These are phyloP conservation scores for Brassica cretica DNA, from an alignment of 345 rosid species.

Conservation along the genomic window DNA sequence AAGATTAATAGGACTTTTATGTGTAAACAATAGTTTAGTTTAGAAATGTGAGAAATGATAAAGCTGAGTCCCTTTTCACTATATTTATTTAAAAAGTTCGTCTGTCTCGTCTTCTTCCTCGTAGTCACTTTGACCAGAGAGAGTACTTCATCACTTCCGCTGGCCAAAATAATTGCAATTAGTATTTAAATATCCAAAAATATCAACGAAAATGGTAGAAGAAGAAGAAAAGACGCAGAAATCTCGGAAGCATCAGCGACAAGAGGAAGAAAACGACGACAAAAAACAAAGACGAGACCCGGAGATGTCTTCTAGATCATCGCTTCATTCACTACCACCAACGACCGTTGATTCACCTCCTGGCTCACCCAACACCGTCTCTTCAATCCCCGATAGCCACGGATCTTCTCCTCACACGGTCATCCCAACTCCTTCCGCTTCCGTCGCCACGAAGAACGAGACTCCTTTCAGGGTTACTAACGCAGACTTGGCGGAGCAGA, in stretches of 20 bases:
- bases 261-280: not conserved
- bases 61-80: not conserved
- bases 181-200: not conserved
- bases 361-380: slow-evolving; percentile 43
- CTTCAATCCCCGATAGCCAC: slow-evolving; percentile 47
- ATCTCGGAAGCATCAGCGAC: slow-evolving; percentile 11
- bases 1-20: not conserved
- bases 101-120: slow-evolving; percentile 36
- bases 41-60: not conserved
- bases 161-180: not conserved
- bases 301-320: slow-evolving; percentile 39
- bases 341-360: slow-evolving; percentile 33
- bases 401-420: slow-evolving; percentile 46
- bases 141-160: slow-evolving; percentile 23
- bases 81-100: not conserved
- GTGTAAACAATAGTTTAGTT: not conserved
- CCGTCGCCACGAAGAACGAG: slow-evolving; percentile 33
- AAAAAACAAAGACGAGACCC: not conserved
- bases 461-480: slow-evolving; percentile 35
- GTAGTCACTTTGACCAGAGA: slow-evolving; percentile 23
- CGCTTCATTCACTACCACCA: slow-evolving; percentile 41
- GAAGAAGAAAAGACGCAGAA: slow-evolving; percentile 15
- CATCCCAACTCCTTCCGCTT: slow-evolving; percentile 33
- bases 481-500: slow-evolving; percentile 27
- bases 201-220: slow-evolving; percentile 22